phyloP scores from a whole-genome alignment of 2,329 filamentous ascomycete genomes.

The Neopestalotiopsis sp. region DNA sequence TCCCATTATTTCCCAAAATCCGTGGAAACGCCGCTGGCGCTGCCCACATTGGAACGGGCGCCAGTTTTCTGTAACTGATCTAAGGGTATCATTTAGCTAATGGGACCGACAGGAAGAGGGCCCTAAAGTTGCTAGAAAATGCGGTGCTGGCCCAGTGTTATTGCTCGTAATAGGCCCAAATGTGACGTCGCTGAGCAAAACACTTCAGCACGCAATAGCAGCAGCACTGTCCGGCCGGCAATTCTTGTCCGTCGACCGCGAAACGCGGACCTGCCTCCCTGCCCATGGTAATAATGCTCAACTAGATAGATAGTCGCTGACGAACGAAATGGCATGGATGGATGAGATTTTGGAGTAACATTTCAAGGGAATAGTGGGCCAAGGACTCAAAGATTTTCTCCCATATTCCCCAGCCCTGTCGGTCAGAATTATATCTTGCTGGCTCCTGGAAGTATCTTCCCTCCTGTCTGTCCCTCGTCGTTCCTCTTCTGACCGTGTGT shows the following conservation, averaged over 20 bases:
- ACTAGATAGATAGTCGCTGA: neutral
- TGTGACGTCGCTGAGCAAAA: neutral
- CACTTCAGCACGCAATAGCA: neutral
- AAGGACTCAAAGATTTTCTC: neutral
- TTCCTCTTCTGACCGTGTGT: neutral
- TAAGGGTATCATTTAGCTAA: constrained; percentile 14
- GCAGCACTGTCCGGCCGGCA: neutral
- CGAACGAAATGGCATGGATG: neutral
- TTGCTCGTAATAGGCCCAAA: neutral
- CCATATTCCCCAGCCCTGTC: neutral
- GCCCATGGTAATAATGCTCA: neutral
- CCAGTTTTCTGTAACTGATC: constrained; percentile 10
- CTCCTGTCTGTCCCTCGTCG: neutral
- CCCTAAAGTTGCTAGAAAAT: neutral
- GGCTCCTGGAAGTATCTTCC: neutral
- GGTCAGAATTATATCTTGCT: neutral
- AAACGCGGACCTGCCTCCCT: neutral
- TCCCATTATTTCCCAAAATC: constrained; percentile 17
- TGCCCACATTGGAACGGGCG: neutral
- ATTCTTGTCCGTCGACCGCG: neutral
- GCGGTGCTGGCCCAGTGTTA: neutral
- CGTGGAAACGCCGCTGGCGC: neutral
- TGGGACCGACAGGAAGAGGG: neutral
- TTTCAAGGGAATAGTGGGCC: neutral
- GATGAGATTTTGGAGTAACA: neutral